These are phyloP conservation scores for Ascochyta fabae DNA, from an alignment of 2,329 filamentous ascomycete genomes.

Conservation along the genomic window DNA sequence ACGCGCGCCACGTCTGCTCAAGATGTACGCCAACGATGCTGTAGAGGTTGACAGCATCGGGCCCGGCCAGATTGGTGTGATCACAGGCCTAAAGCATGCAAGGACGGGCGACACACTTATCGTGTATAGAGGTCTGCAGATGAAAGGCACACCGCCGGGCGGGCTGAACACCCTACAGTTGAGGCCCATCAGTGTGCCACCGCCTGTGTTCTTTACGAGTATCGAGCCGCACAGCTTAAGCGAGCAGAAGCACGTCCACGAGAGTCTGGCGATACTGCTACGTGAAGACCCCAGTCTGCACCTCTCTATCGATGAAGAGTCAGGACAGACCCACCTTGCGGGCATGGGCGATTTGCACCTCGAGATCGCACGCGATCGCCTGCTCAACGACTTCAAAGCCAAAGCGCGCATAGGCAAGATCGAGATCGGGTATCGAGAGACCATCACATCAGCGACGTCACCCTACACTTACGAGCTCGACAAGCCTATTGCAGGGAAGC, in stretches of 20 bases:
- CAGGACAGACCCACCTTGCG: conserved; percentile 88
- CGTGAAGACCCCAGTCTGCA: conserved; percentile 92
- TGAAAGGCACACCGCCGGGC: conserved; percentile 69
- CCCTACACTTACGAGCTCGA: conserved; percentile 73
- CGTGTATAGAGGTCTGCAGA: conserved; percentile 68
- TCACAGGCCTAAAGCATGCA: conserved; percentile 88
- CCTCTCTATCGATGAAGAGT: conserved; percentile 84
- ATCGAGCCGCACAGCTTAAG: conserved; percentile 80
- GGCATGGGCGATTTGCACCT: conserved; percentile 97
- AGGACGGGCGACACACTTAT: conserved; percentile 93
- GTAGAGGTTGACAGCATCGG: conserved; percentile 81
- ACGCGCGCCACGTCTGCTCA: conserved; percentile 78
- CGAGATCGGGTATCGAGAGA: conserved; percentile 94
- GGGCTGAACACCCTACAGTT: conserved; percentile 79
- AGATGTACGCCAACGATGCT: conserved; percentile 88
- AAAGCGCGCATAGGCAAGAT: conserved; percentile 87
- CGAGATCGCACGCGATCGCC: conserved; percentile 86
- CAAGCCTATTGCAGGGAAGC: conserved; percentile 78
- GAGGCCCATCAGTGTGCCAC: conserved; percentile 85
- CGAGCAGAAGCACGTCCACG: conserved; percentile 80
- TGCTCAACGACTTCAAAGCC: conserved; percentile 87
- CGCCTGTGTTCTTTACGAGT: conserved; percentile 95
- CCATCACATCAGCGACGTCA: conserved; percentile 65
- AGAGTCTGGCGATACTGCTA: conserved; percentile 77
- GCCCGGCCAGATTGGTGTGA: conserved; percentile 91